Base-by-base conservation (phyloP, 768 basidiomycete species). In the Asterophora lycoperdoides region DNA sequence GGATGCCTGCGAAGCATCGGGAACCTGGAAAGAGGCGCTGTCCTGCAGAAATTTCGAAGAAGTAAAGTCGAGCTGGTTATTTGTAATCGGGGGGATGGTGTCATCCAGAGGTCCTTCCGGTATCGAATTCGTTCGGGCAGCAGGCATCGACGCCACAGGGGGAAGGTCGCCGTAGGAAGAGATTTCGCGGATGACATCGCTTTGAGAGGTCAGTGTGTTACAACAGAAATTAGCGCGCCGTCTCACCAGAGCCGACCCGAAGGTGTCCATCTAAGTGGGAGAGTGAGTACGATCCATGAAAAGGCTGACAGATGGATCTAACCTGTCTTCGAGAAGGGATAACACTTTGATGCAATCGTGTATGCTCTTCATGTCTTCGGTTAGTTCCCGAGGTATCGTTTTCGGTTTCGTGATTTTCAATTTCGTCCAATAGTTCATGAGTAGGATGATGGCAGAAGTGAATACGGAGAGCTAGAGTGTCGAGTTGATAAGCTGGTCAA, bases 381-480 rank as follows among this genome's bases (percentile, higher is more conserved):
- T 64, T 6, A 70, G 64, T 53, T 82, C 77, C 14, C 68, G 68
- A 0, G 66, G 59, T 23, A 67, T 23, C 6, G 23, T 23, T 23
- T 23, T 23, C 23, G 6, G 55, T 6, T 77, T 73, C 29, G 69
- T 69, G 50, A 46, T 26, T 53, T 72, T 69, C 52, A 71, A 74
- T 35, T 73, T 77, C 47, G 72, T 80, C 85, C 79, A 87, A n/a
- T 84, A 77, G 45, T 79, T 81, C 54, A 88, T 67, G 33, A 88
- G 65, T 8, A 87, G 70, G 3, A 87, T 72, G 23, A 85, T 69
- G 7, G 66, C 73, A 28, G 73, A 63, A 3, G 68, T 66, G 48
- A 73, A 73, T 0, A 66, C 61, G 1, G 64, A 60, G 34, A 63
- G 64, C 70, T 71, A 51, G 44, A 53, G 44, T 45, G 19, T 11